Evolutionary conservation across 805 yeast species (phyloP).

Genomic region (Candida stauntonica): DNA sequence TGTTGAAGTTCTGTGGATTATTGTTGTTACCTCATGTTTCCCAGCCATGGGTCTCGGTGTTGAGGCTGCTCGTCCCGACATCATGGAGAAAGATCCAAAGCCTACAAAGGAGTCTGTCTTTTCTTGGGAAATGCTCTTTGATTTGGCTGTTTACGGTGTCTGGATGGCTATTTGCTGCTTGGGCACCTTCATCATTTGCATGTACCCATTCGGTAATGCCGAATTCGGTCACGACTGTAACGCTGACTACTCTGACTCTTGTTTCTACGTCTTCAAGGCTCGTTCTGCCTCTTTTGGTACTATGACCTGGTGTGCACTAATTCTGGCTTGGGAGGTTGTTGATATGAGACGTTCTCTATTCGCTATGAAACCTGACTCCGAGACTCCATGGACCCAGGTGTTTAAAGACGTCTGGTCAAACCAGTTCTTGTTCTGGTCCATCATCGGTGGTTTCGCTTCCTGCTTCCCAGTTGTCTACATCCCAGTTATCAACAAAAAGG

Average conservation of each 20-base stretch:
- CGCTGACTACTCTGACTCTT: slow-evolving; percentile 36
- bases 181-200: slow-evolving; percentile 56
- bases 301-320: slow-evolving; percentile 82
- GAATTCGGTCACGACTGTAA: slow-evolving; percentile 65
- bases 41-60: slow-evolving; percentile 82
- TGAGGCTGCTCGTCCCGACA: slow-evolving; percentile 59
- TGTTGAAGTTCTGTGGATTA: slow-evolving; percentile 75
- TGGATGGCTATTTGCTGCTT: slow-evolving; percentile 70
- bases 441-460: slow-evolving; percentile 61
- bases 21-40: slow-evolving; percentile 74
- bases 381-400: slow-evolving; percentile 53
- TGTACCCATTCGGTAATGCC: slow-evolving; percentile 66
- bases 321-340: slow-evolving; percentile 82
- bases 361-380: slow-evolving; percentile 59
- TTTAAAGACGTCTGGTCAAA: slow-evolving; percentile 66
- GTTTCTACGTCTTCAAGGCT: slow-evolving; percentile 65
- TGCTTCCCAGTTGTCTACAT: slow-evolving; percentile 82
- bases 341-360: slow-evolving; percentile 69
- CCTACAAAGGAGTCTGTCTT: slow-evolving; percentile 51
- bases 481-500: slow-evolving; percentile 78
- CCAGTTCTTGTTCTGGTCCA: slow-evolving; percentile 78
- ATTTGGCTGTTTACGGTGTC: slow-evolving; percentile 69
- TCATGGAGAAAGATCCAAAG: slow-evolving; percentile 62
- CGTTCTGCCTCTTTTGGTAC: slow-evolving; percentile 75
- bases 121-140: slow-evolving; percentile 61